Conservation (phyloP, 2,329 filamentous ascomycete species). For the Ceratocystis huliohia region DNA sequence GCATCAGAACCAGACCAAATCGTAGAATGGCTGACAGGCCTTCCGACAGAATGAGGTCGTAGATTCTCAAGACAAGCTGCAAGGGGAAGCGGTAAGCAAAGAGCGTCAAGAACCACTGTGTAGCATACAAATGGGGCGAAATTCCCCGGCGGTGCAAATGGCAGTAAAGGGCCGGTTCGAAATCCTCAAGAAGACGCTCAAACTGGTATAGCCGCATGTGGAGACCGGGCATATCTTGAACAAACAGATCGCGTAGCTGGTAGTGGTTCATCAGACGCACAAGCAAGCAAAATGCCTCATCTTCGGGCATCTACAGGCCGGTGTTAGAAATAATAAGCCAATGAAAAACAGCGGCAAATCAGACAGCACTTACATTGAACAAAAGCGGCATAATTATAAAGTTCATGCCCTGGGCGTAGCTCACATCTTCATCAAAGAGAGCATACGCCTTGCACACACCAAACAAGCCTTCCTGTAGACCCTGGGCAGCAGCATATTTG, state of each 20-base stretch:
- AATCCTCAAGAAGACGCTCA: conserved; percentile 81
- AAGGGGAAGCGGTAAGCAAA: conserved; percentile 96
- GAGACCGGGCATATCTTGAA: conserved; percentile 90
- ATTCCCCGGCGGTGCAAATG: conserved; percentile 82
- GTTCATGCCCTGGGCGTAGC: conserved; percentile 98
- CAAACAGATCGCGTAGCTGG: conserved; percentile 79
- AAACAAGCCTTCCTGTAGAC: conserved; percentile 85
- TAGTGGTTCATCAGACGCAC: conserved; percentile 96
- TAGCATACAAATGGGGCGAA: conserved; percentile 84
- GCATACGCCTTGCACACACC: conserved; percentile 97
- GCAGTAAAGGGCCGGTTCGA: conserved; percentile 88
- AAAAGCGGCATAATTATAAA: conserved; percentile 93
- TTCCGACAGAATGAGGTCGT: conserved; percentile 88
- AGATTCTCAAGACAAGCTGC: conserved; percentile 89
- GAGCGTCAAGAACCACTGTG: conserved; percentile 97
- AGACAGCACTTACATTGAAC: conserved; percentile 59
- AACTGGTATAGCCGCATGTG: conserved; percentile 93
- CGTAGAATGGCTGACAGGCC: conserved; percentile 86
- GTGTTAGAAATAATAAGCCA: conserved; percentile 13
- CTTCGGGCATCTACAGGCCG: conserved; percentile 66
- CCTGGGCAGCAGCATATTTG: conserved; percentile 83
- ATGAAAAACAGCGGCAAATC: background rate
- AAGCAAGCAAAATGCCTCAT: conserved; percentile 88
- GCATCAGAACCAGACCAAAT: conserved; percentile 91
- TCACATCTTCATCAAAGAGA: conserved; percentile 83